These are phyloP conservation scores for Arctium lappa DNA, from an alignment of 129 eudicot species.

Conservation along the genomic window DNA sequence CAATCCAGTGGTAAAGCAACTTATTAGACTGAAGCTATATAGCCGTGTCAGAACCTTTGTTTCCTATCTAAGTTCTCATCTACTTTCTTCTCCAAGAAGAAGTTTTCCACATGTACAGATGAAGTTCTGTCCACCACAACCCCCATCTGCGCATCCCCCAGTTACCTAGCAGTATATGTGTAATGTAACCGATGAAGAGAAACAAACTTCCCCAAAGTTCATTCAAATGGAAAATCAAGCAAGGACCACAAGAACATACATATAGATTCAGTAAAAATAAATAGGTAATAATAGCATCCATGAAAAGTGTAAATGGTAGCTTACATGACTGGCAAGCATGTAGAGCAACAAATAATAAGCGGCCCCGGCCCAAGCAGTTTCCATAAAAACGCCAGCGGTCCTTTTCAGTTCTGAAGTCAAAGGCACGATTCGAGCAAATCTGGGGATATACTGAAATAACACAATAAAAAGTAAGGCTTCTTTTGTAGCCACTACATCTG, in stretches of 20 bases:
- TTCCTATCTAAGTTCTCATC: no score
- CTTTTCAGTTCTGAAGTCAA: slow-evolving; percentile 83
- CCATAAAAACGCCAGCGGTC: slow-evolving; percentile 89
- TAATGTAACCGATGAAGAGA: no score
- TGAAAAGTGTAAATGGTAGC: slow-evolving; percentile 15
- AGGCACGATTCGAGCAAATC: slow-evolving; percentile 70
- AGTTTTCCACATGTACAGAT: no score
- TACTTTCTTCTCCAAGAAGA: no score
- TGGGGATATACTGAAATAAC: slow-evolving; percentile 74
- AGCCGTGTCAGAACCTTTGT: no score
- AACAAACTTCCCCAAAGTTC: no score
- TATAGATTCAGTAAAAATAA: not conserved
- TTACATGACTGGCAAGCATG: slow-evolving; percentile 97
- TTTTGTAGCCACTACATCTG: slow-evolving; percentile 78
- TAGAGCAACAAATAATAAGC: slow-evolving; percentile 74
- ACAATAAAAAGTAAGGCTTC: slow-evolving; percentile 70
- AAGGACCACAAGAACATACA: not conserved
- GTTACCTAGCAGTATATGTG: no score
- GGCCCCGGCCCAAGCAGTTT: slow-evolving; percentile 99
- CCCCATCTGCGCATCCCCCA: no score
- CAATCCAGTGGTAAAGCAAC: no score
- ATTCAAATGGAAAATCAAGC: not conserved
- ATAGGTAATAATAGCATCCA: not conserved
- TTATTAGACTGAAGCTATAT: no score
- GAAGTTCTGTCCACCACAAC: no score